These are phyloP conservation scores for Phallus indusiatus DNA, from an alignment of 768 basidiomycete genomes.

Conservation along the genomic window DNA sequence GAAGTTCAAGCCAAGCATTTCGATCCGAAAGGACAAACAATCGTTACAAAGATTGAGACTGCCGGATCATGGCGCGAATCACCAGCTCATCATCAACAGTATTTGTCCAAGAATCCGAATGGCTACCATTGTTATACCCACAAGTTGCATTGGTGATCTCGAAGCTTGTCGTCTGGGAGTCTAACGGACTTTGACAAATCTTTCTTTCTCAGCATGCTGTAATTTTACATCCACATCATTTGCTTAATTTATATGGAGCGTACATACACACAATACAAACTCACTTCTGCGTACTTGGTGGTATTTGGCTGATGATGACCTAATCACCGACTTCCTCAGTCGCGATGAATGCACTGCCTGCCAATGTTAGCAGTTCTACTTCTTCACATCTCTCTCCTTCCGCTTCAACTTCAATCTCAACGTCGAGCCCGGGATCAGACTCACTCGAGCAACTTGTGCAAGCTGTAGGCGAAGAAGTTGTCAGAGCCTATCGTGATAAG, in stretches of 20 bases:
- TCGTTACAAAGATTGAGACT: constrained; percentile 66
- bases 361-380: no score
- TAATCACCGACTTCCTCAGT: no score
- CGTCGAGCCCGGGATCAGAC: neutral
- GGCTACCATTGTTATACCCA: constrained; percentile 94
- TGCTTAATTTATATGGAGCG: no score
- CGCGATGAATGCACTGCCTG: no score
- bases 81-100: constrained; percentile 77
- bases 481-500: constrained; percentile 5
- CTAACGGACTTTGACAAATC: neutral
- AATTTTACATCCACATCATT: neutral
- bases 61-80: constrained; percentile 77
- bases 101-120: constrained; percentile 70
- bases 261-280: no score
- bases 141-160: constrained; percentile 62
- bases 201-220: neutral
- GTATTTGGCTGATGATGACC: no score
- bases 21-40: constrained; percentile 57
- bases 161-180: neutral
- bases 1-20: constrained; percentile 83
- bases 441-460: neutral
- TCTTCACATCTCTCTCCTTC: no score
- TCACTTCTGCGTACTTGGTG: no score
- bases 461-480: constrained; percentile 1
- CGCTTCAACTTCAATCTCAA: neutral